Evolutionary conservation across 202 grass and related monocot species (phyloP), one percentile per base, ranked within the genome.

Genomic region (Musa balbisiana): DNA sequence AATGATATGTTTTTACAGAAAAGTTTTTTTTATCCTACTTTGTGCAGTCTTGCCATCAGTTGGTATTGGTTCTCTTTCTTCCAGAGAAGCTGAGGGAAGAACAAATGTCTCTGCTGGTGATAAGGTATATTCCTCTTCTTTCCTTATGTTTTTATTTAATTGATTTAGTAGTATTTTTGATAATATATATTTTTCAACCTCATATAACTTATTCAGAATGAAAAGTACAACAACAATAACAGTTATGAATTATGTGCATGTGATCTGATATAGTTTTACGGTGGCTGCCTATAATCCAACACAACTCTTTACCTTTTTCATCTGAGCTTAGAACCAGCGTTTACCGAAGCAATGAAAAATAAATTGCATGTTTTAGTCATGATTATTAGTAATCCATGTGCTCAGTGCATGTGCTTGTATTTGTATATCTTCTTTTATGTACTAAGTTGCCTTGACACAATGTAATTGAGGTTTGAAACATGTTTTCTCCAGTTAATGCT

Each of bases 11-110:
- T 65, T 78, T 84, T 23, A n/a, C 43, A 73, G 10, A 27, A 20
- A 14, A 52, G 21, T 55, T 49, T 33, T 59, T 59, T 68, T 9
- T 56, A 49, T 56, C 10, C 3, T 33, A 49, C 66, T 82, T 72
- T 86, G 83, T 72, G 68, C 86, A 94, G 91, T 94, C 53, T 79
- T 94, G 49, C 87, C 91, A 84, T 90, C 87, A 14, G 49, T 77
- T 84, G 91, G 87, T 51, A 70, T 86, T 82, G 91, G 85, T 50
- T 88, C 91, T 23, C 80, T 94, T 59, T 90, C 91, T 88, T 78
- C 87, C 9, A 94, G 91, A 85, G 91, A 94, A 84, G 85, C 91
- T 80, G 91, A 90, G 78, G 91, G 87, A 73, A 84, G 87, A 85
- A 78, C 79, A 52, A 94, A 94, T 70, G 60, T 84, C 53, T 90